These are phyloP conservation scores for Suhomyces coccinellae DNA, from an alignment of 1,139 yeast genomes.

Conservation along the genomic window DNA sequence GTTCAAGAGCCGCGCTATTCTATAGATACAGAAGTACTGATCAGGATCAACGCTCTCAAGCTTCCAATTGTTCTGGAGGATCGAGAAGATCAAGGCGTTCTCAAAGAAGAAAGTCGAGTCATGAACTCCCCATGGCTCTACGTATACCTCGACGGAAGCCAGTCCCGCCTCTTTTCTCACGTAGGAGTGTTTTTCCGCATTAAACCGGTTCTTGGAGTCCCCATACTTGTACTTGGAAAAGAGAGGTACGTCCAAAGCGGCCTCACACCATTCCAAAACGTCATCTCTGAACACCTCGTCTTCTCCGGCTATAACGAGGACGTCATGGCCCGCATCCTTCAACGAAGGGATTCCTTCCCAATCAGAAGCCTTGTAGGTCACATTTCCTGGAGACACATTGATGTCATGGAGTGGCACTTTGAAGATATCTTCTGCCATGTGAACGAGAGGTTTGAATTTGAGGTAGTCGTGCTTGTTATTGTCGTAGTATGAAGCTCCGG, in stretches of 20 bases:
- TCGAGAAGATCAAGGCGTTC: conserved; percentile 15
- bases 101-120: conserved; percentile 41
- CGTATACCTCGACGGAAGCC: conserved; percentile 24
- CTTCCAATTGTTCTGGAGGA: conserved; percentile 8
- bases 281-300: conserved; percentile 48
- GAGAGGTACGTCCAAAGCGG: conserved; percentile 33
- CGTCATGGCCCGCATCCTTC: conserved; percentile 24
- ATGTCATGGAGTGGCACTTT: conserved; percentile 20
- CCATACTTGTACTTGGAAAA: conserved; percentile 23
- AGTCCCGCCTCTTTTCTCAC: conserved; percentile 16
- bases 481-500: conserved; percentile 39
- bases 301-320: conserved; percentile 41
- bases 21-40: conserved; percentile 30
- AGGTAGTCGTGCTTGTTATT: conserved; percentile 36
- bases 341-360: conserved; percentile 41
- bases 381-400: conserved; percentile 22
- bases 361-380: conserved; percentile 21
- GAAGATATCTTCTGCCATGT: conserved; percentile 30
- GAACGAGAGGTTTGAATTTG: conserved; percentile 30
- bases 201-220: conserved; percentile 25
- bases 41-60: conserved; percentile 12
- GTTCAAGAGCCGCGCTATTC: conserved; percentile 31
- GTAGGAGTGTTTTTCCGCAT: conserved; percentile 22
- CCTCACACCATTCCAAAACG: conserved; percentile 36
- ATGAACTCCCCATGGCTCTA: conserved; percentile 50